Base-by-base conservation (phyloP, 495 filamentous ascomycete species). In the Podospora fimiseda region DNA sequence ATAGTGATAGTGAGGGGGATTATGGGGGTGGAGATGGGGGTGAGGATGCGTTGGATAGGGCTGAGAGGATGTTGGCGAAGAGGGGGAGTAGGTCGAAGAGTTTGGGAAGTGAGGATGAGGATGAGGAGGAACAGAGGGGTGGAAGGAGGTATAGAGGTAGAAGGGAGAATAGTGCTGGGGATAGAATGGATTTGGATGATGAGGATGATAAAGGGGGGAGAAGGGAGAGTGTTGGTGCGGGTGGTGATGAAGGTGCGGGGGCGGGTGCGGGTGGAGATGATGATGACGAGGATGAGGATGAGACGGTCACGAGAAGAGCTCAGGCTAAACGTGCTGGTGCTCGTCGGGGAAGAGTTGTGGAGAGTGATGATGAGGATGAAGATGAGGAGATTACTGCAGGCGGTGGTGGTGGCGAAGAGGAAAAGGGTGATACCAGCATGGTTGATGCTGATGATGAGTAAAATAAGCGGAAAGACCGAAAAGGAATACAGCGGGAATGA, bases 1-100 rank as follows among this genome's bases (percentile, higher is more conserved):
- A 90, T 48, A 80, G 77, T 23, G 80, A 71, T 13, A 71, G 66
- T 9, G 70, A 75, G 2, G 66, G 60, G 7, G 74, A 70, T 38
- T 61, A 58, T 8, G 69, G 27, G 11, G 6, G 72, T 43, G 75
- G 27, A 33, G 6, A 73, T 43, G 75, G 64, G 8, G 56, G 53
- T 4, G 63, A 57, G 38, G 62, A 67, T 50, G 37, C 49, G 9
- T 67, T 73, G 9, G 74, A 73, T 39, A 57, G 64, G 41, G 71
- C 74, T 9, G 72, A 75, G 51, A 57, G 67, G 14, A 61, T 60
- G 8, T 56, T 75, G 0, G 67, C 70, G 53, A 59, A 53, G 43
- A 60, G 55, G 14, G 18, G 22, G 24, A 51, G 48, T 23, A 15
- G 21, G 1, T 42, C 52, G 36, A 19, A 14, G 61, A 59, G 18